Base-by-base conservation (phyloP, 108 stramenopile species). In the Pseudonitzschia multistriata region DNA sequence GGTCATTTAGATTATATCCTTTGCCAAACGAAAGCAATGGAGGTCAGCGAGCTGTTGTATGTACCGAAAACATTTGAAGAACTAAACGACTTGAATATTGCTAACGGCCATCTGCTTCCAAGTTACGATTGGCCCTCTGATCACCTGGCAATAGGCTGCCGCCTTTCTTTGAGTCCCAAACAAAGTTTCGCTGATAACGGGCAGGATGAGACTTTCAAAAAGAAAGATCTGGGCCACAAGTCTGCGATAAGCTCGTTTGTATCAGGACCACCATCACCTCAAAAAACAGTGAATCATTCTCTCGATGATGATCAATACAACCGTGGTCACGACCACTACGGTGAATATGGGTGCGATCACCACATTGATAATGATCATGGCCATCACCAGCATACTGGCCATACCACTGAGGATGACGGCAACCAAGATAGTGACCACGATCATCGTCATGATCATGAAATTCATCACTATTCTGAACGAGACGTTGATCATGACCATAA, bases 51-150 rank as follows among this genome's bases (percentile, higher is more conserved):
- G 3, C 78, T 69, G 13, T 67, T 94, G 0, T 66, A 70, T 35
- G 81, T 94, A 27, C 93, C 93, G 14, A 83, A 62, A 49, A 80
- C 81, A 10, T 86, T 86, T 40, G 59, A 63, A 15, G 79, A 83
- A 25, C 68, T 94, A 50, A 86, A 86, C 36, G 54, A 62, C 22
- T 64, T 39, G 30, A 55, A 65, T 27, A 62, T 81, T 40, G 22
- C 15, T 6, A 78, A 80, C 50, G 93, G 90, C 2, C 90, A 94
- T 72, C 77, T 94, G 25, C 66, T 94, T 30, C 93, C 90, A 6
- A 90, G 89, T 66, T 63, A 77, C 40, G 68, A 73, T 35, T 94
- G 93, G 93, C 93, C 93, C 10, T 85, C 84, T 74, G 93, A 94
- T 73, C 93, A 91, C 66, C 70, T 94, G 70, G 90, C 87, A 15